Evolutionary conservation across 345 rosid genomes (phyloP).

Genomic region (Sonneratia caseolaris): DNA sequence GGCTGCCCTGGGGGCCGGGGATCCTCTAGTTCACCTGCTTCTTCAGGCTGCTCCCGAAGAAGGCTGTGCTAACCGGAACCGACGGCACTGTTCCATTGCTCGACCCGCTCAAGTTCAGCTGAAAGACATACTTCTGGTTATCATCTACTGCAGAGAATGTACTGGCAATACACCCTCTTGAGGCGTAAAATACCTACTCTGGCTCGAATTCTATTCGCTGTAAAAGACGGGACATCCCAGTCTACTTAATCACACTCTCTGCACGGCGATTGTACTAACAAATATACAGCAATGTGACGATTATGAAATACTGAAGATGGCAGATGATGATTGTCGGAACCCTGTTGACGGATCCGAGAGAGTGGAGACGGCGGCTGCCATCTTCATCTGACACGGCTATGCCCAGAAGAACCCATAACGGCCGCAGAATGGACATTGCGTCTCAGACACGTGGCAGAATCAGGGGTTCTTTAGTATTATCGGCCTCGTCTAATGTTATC

Average conservation of each 20-base stretch:
- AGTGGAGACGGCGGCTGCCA: conserved; percentile 83
- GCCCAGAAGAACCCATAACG: conserved; percentile 2
- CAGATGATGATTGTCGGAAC: conserved; percentile 37
- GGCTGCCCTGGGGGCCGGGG: conserved; percentile 16
- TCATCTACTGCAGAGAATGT: no score
- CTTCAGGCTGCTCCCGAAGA: conserved; percentile 63
- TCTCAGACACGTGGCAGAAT: conserved; percentile 31
- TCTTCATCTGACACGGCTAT: conserved; percentile 10
- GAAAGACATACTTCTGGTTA: conserved; percentile 5
- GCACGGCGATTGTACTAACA: neutral
- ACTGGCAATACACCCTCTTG: no score
- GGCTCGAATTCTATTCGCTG: no score
- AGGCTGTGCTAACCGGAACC: conserved; percentile 47
- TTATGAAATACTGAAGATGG: neutral
- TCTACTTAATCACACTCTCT: neutral
- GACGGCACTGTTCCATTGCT: conserved; percentile 35
- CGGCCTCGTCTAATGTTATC: no score
- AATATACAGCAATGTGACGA: neutral
- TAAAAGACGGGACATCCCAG: neutral
- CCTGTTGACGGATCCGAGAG: conserved; percentile 62
- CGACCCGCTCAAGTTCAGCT: conserved; percentile 76
- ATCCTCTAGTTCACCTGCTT: conserved; percentile 40
- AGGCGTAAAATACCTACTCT: no score
- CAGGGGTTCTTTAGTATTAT: no score
- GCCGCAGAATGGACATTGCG: conserved; percentile 41